Evolutionary conservation across 2,329 filamentous ascomycete genomes (phyloP).

Genomic region (Penicillium sp.): DNA sequence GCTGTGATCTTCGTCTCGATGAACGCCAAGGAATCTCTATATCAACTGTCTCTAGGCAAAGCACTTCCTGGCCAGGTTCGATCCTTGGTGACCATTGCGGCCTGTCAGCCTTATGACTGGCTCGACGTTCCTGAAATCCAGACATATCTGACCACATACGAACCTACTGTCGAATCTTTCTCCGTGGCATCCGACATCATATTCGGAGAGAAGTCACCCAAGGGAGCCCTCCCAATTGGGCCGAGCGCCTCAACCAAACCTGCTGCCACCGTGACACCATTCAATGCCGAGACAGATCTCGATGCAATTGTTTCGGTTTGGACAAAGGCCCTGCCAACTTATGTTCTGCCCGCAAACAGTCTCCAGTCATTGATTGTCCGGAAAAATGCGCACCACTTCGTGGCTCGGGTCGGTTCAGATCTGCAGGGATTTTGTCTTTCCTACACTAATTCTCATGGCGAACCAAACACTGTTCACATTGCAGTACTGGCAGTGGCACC

Average conservation of each 20-base stretch:
- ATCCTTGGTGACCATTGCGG: constrained; percentile 38
- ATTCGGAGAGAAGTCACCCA: constrained; percentile 31
- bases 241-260: constrained; percentile 10
- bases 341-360: constrained; percentile 27
- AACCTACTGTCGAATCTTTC: constrained; percentile 43
- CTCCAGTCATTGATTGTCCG: constrained; percentile 27
- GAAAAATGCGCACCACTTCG: constrained; percentile 30
- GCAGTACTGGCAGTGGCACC: constrained; percentile 38
- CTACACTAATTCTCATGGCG: constrained; percentile 26
- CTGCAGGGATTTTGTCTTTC: constrained; percentile 39
- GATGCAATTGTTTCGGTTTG: constrained; percentile 31
- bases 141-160: constrained; percentile 44
- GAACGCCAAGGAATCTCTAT: constrained; percentile 37
- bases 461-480: constrained; percentile 28
- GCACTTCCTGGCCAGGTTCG: constrained; percentile 28
- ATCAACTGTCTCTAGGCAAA: constrained; percentile 35
- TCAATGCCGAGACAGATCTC: constrained; percentile 26
- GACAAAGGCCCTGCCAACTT: constrained; percentile 36
- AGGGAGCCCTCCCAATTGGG: constrained; percentile 37
- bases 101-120: constrained; percentile 45
- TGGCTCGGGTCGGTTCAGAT: constrained; percentile 26
- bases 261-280: constrained; percentile 12
- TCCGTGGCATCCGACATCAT: constrained; percentile 37
- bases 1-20: constrained; percentile 38
- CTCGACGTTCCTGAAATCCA: constrained; percentile 33